These are phyloP conservation scores for Phytophthora sp. DNA, from an alignment of 352 stramenopile genomes.

Conservation along the genomic window DNA sequence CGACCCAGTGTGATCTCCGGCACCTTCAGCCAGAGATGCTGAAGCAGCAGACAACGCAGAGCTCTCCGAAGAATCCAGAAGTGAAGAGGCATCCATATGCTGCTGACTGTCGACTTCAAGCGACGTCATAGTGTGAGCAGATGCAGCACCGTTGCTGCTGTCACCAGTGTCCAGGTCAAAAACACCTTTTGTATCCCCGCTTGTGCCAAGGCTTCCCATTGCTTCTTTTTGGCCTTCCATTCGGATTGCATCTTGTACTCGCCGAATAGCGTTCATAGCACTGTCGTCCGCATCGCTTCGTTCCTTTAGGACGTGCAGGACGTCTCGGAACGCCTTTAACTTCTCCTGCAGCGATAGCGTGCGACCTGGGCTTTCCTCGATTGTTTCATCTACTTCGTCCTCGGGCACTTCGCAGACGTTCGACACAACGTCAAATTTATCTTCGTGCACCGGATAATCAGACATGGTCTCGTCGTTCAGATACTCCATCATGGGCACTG, in stretches of 20 bases:
- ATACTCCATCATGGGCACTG: slow-evolving; percentile 70
- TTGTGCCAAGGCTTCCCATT: slow-evolving; percentile 14
- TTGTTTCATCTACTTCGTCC: slow-evolving; percentile 65
- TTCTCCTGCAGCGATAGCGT: slow-evolving; percentile 80
- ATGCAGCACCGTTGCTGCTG: neutral
- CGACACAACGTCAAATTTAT: slow-evolving; percentile 86
- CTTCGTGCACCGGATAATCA: slow-evolving; percentile 78
- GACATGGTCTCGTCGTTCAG: slow-evolving; percentile 76
- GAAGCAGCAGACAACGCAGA: slow-evolving; percentile 45
- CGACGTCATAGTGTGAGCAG: slow-evolving; percentile 26
- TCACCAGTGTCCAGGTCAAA: slow-evolving; percentile 30
- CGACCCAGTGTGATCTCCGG: slow-evolving; percentile 26
- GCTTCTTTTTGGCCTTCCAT: slow-evolving; percentile 48
- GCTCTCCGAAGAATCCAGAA: slow-evolving; percentile 46
- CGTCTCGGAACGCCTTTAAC: slow-evolving; percentile 79
- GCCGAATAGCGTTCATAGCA: slow-evolving; percentile 58
- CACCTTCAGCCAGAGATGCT: slow-evolving; percentile 42
- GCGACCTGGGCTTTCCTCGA: slow-evolving; percentile 39
- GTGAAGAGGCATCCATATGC: slow-evolving; percentile 39
- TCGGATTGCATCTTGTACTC: slow-evolving; percentile 71
- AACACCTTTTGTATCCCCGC: slow-evolving; percentile 19
- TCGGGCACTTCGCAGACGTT: slow-evolving; percentile 67
- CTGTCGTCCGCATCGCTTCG: slow-evolving; percentile 66
- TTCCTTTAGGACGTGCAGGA: slow-evolving; percentile 77
- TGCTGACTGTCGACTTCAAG: slow-evolving; percentile 38